Evolutionary conservation across 192 early-diverging fungal genomes (phyloP), one percentile per base, ranked within the genome.

Genomic region (Phycomyces blakesleeanus): DNA sequence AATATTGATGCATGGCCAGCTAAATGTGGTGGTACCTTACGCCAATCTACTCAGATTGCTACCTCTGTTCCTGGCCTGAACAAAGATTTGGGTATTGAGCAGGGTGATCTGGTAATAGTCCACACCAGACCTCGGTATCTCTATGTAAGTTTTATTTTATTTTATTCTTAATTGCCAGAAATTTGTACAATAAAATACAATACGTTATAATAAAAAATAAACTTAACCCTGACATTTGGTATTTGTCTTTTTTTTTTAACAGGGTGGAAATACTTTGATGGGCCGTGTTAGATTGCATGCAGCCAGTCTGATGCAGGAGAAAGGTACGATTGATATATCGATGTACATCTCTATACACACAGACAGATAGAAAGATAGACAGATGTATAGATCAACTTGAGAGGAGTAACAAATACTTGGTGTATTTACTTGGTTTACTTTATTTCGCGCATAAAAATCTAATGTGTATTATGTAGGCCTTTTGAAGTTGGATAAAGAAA

Each of bases 61-160:
- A 37, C 7, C 7, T 60, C 55, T 15, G 57, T 55, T 63, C 25
- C 42, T 20, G 47, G 3, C 10, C 38, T 64, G 58, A 77, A 63
- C 18, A n/a, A 39, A 44, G 27, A 66, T 22, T 24, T 80, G 14
- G 53, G 74, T 39, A 64, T 84, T 24, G 67, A 87, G 47, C 53
- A 59, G 27, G 85, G 83, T 3, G 89, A 90, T 62, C 56, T 81
- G 20, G 54, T 90, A 6, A 67, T 88, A 12, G 27, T 88, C 14
- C 78, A 83, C 51, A 77, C 64, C 15, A 76, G 89, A 25, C 69
- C 76, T 0, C 63, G 56, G 0, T 76, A 77, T 22, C 63, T 77
- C 11, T 76, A 72, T 27, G 81, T 81, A 69, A 69, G 74, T 52
- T 21, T 4, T 15, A 57, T 24, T 64, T n/a, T n/a, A n/a, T n/a